These are phyloP conservation scores for Saccharomycopsis sp. DNA, from an alignment of 805 yeast species.

Conservation along the genomic window DNA sequence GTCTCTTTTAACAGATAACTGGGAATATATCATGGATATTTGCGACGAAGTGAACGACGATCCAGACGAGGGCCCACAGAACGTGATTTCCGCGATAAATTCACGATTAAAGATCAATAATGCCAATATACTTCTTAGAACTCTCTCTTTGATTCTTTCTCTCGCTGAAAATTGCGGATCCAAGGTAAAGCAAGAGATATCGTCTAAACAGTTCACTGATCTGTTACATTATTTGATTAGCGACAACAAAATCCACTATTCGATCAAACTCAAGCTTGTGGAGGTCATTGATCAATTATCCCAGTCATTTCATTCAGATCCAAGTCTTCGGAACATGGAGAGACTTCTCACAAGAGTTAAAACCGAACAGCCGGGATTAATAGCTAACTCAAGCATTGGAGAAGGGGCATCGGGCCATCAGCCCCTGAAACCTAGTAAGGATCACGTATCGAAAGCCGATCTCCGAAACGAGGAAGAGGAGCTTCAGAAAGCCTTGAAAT, in stretches of 20 bases:
- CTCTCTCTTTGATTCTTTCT: slow-evolving; percentile 49
- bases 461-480: slow-evolving; percentile 68
- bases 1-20: slow-evolving; percentile 57
- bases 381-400: slow-evolving; percentile 20
- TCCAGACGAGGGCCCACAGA: slow-evolving; percentile 49
- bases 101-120: slow-evolving; percentile 44
- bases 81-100: slow-evolving; percentile 40
- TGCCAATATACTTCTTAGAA: slow-evolving; percentile 60
- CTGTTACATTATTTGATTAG: slow-evolving; percentile 43
- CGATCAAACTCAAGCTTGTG: slow-evolving; percentile 49
- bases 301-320: slow-evolving; percentile 61
- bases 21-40: slow-evolving; percentile 56
- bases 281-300: slow-evolving; percentile 37
- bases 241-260: slow-evolving; percentile 52
- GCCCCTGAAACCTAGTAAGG: slow-evolving; percentile 58
- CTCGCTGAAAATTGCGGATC: slow-evolving; percentile 77
- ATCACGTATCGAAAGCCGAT: slow-evolving; percentile 39
- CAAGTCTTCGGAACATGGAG: slow-evolving; percentile 63
- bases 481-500: slow-evolving; percentile 63
- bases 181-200: slow-evolving; percentile 54
- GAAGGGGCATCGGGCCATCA: slow-evolving; percentile 14
- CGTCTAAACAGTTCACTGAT: slow-evolving; percentile 48
- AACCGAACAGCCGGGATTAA: slow-evolving; percentile 33
- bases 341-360: slow-evolving; percentile 51
- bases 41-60: slow-evolving; percentile 60